Conservation (phyloP, 768 basidiomycete species). For the Calocybe indica region DNA sequence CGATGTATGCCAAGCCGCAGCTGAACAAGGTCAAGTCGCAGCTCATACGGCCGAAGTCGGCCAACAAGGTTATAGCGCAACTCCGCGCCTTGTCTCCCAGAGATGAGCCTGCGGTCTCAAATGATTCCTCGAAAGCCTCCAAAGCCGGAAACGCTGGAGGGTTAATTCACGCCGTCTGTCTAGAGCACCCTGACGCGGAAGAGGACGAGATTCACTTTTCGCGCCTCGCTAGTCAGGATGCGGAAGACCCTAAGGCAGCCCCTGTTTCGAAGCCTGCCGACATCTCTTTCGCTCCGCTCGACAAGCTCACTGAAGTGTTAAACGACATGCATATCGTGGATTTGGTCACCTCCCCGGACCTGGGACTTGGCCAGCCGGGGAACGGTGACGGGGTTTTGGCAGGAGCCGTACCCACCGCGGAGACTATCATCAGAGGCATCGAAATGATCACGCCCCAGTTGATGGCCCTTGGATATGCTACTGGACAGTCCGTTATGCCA, state of each 20-base stretch:
- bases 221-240: too few species aligned
- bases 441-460: constrained; percentile 70
- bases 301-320: constrained; percentile 44
- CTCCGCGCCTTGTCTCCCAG: constrained; percentile 55
- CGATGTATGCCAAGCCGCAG: constrained; percentile 40
- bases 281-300: constrained; percentile 28
- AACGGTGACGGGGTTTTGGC: constrained; percentile 60
- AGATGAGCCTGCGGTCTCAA: constrained; percentile 20
- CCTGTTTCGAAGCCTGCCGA: constrained; percentile 18
- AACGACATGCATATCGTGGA: constrained; percentile 57
- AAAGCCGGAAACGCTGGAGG: constrained; percentile 15
- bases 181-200: constrained; percentile 58
- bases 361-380: constrained; percentile 75
- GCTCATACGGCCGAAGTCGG: constrained; percentile 60
- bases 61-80: constrained; percentile 68
- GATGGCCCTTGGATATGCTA: constrained; percentile 73
- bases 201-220: constrained; percentile 52
- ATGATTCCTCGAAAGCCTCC: constrained; percentile 13
- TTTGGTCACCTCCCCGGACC: constrained; percentile 52
- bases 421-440: constrained; percentile 63
- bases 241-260: constrained; percentile 15
- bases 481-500: constrained; percentile 56
- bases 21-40: constrained; percentile 62
- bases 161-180: constrained; percentile 77
- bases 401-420: constrained; percentile 72